A percentile compares a stretch with the other conserved stretches of the same genome.
These are phyloP conservation scores for Alternaria triticimaculans DNA, from an alignment of 2,329 filamentous ascomycete genomes.

Conservation along the genomic window DNA sequence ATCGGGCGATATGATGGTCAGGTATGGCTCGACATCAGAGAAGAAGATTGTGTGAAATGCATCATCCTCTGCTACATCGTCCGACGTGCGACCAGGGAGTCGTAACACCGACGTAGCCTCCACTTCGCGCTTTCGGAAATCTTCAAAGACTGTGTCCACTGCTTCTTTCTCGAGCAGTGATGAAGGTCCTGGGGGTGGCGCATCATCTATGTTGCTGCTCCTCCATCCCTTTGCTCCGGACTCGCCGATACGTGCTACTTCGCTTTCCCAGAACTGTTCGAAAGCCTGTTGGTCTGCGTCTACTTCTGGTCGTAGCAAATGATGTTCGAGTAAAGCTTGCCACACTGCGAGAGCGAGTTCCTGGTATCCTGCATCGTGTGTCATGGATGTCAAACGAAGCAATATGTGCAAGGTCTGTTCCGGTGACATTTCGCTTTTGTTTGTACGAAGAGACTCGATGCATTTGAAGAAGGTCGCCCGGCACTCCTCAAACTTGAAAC, in stretches of 20 bases:
- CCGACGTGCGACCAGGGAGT: conserved; percentile 74
- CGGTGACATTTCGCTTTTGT: conserved; percentile 1
- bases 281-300: conserved; percentile 52
- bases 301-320: conserved; percentile 68
- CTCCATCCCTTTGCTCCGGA: conserved; percentile 73
- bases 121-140: conserved; percentile 59
- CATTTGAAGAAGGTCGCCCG: conserved; percentile 67
- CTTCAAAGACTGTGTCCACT: conserved; percentile 23
- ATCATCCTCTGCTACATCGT: conserved; percentile 78
- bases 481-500: conserved; percentile 72
- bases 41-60: conserved; percentile 83
- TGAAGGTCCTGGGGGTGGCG: conserved; percentile 1
- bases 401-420: conserved; percentile 68
- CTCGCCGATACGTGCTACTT: conserved; percentile 80
- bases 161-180: conserved; percentile 5
- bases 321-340: conserved; percentile 81
- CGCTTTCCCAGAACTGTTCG: conserved; percentile 84
- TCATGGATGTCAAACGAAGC: conserved; percentile 74
- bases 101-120: conserved; percentile 56
- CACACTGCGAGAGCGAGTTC: conserved; percentile 81
- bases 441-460: conserved; percentile 51
- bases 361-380: conserved; percentile 77
- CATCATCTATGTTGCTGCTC: conserved; percentile 49
- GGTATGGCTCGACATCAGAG: conserved; percentile 71
- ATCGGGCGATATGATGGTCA: conserved; percentile 56